Evolutionary conservation across 352 stramenopile genomes (phyloP), one percentile per base, ranked within the genome.

Genomic region (Thalassiosira oceanica): DNA sequence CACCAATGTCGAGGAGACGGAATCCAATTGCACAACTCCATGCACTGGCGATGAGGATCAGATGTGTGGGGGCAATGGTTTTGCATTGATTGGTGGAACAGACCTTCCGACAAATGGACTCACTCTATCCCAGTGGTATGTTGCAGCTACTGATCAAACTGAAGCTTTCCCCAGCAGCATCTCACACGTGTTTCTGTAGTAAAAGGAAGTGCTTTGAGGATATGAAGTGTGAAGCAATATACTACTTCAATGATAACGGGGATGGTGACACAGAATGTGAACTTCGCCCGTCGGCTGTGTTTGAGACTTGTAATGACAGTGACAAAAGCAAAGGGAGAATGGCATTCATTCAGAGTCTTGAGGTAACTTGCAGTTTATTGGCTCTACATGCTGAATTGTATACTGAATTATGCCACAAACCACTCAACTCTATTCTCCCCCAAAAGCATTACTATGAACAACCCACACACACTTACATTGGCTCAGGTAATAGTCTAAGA

Each of bases 91-190:
- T 37, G 54, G 54, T 13, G 31, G 24, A 4, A 64, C 54, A n/a
- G 54, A 52, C 21, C 16, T 64, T 7, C 54, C 54, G 29, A 36
- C 8, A 29, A 18, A 16, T 23, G 31, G 29, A 16, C 44, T 64
- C 13, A 64, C 54, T 28, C 16, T 64, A 3, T 43, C 54, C 35
- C 54, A 64, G 28, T 64, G 54, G n/a, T n/a, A n/a, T n/a, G n/a
- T n/a, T n/a, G n/a, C n/a, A n/a, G n/a, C n/a, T n/a, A n/a, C n/a
- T n/a, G n/a, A n/a, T n/a, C n/a, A n/a, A n/a, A n/a, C n/a, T n/a
- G n/a, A n/a, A n/a, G n/a, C n/a, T n/a, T n/a, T n/a, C n/a, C n/a
- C n/a, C n/a, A n/a, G n/a, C n/a, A n/a, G n/a, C n/a, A n/a, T n/a
- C n/a, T n/a, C n/a, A n/a, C n/a, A n/a, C n/a, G n/a, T n/a, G n/a